phyloP scores from a whole-genome alignment of 1,284 basidiomycete genomes.

The Trichosporon sp. region DNA sequence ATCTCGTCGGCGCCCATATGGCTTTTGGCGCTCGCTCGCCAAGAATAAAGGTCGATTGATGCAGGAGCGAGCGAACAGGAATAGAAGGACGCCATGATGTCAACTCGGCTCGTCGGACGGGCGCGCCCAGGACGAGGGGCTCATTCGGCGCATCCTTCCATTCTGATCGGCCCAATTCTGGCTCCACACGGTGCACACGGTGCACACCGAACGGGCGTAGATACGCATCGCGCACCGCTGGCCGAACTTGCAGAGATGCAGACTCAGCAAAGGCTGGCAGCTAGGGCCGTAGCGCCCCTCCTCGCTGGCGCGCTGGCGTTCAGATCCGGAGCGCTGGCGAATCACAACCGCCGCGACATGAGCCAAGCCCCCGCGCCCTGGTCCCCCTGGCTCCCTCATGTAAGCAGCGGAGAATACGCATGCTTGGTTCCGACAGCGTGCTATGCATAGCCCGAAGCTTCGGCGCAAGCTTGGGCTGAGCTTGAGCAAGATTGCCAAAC shows the following conservation, averaged over 20 bases:
- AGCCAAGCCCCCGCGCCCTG: neutral
- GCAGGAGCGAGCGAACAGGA: neutral
- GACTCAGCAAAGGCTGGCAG: neutral
- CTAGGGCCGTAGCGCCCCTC: neutral
- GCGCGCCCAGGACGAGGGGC: neutral
- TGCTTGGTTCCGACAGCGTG: neutral
- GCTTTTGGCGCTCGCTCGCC: neutral
- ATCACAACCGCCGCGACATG: neutral
- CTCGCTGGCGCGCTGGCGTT: neutral
- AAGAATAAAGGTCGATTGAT: too few relatives aligned
- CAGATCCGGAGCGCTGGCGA: neutral
- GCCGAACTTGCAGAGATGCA: neutral
- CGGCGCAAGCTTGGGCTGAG: neutral
- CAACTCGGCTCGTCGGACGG: neutral
- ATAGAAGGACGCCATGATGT: neutral
- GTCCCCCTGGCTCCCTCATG: neutral
- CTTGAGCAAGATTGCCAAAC: neutral
- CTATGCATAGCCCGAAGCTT: neutral
- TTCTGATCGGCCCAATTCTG: neutral
- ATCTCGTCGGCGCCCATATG: neutral
- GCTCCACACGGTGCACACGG: neutral
- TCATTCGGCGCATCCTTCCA: neutral
- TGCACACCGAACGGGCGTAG: neutral
- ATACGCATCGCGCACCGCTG: neutral
- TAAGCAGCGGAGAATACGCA: neutral